These are phyloP conservation scores for Geotrichum australiense DNA, from an alignment of 1,139 yeast species.

Conservation along the genomic window DNA sequence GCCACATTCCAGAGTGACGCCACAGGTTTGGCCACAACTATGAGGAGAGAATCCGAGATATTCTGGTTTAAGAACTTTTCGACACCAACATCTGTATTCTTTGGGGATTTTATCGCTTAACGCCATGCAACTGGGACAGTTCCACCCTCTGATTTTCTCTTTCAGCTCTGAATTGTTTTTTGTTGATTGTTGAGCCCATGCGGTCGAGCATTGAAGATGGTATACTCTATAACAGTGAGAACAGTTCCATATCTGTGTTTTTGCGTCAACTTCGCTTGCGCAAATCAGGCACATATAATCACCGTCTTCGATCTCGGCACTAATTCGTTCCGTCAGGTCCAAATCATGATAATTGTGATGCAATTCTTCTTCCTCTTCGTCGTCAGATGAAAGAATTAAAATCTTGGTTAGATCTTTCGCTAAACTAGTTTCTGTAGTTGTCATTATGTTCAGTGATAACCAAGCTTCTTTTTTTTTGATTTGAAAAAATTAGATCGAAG, in stretches of 20 bases:
- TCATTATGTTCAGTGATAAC: too few relatives aligned
- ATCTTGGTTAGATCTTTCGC: too few relatives aligned
- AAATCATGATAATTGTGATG: conserved; percentile 16
- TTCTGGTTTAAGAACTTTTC: conserved; percentile 62
- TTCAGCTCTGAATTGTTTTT: conserved; percentile 19
- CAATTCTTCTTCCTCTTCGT: too few relatives aligned
- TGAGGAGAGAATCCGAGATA: conserved; percentile 62
- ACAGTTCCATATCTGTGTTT: conserved; percentile 70
- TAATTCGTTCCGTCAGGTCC: conserved; percentile 32
- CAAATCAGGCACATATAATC: conserved; percentile 75
- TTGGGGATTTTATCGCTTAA: conserved; percentile 48
- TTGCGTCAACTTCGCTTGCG: conserved; percentile 69
- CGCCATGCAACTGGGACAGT: conserved; percentile 81
- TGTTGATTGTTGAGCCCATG: conserved; percentile 65
- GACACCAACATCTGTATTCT: conserved; percentile 85
- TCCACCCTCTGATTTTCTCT: conserved; percentile 47
- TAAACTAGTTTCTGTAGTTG: too few relatives aligned
- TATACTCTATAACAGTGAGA: conserved; percentile 66
- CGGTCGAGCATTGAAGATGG: conserved; percentile 70
- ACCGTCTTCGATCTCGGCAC: conserved; percentile 56
- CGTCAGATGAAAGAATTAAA: too few relatives aligned
- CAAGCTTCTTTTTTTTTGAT: too few relatives aligned
- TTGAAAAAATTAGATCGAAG: too few relatives aligned
- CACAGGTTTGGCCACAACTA: conserved; percentile 84
- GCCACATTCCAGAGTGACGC: conserved; percentile 50